Conservation (phyloP, 2,329 filamentous ascomycete genomes). For the Aspergillus pseudoglaucus region DNA sequence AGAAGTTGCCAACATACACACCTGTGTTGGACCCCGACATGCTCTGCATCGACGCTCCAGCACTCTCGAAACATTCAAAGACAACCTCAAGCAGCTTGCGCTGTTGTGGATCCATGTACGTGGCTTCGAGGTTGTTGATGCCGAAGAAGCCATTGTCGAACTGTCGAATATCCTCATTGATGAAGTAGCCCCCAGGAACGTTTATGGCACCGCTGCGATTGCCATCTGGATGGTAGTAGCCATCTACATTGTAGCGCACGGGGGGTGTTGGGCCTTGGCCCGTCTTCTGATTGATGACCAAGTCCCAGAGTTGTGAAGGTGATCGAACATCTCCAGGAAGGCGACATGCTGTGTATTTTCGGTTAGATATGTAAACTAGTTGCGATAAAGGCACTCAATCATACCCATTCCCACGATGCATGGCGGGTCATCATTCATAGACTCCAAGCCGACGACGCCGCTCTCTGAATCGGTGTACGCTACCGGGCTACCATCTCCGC, state of each 20-base stretch:
- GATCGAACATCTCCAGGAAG: slow-evolving; percentile 15
- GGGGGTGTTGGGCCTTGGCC: slow-evolving; percentile 10
- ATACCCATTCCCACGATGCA: slow-evolving; percentile 13
- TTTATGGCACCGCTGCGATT: slow-evolving; percentile 11
- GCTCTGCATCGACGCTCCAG: slow-evolving; percentile 12
- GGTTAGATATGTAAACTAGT: neutral
- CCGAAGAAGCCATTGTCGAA: slow-evolving; percentile 22
- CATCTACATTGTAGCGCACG: slow-evolving; percentile 13
- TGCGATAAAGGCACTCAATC: neutral
- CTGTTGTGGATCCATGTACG: slow-evolving; percentile 21
- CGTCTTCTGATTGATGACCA: slow-evolving; percentile 13
- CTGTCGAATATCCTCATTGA: slow-evolving; percentile 4
- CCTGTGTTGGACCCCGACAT: slow-evolving; percentile 13
- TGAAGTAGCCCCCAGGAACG: slow-evolving; percentile 5
- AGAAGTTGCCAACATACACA: slow-evolving; percentile 14
- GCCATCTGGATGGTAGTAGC: slow-evolving; percentile 4
- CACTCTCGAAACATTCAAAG: slow-evolving; percentile 19
- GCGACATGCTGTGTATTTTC: neutral
- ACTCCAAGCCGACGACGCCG: too few species aligned
- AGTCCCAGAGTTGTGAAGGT: slow-evolving; percentile 13
- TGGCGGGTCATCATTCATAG: too few species aligned
- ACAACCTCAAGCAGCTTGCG: slow-evolving; percentile 19
- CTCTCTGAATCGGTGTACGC: too few species aligned
- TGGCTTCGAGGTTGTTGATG: slow-evolving; percentile 14
- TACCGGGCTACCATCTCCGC: too few species aligned